Percentiles rank a stretch among this genome's conserved stretches.
These are phyloP conservation scores for Uronychia setigera DNA, from an alignment of 73 alveolate species.

Conservation along the genomic window DNA sequence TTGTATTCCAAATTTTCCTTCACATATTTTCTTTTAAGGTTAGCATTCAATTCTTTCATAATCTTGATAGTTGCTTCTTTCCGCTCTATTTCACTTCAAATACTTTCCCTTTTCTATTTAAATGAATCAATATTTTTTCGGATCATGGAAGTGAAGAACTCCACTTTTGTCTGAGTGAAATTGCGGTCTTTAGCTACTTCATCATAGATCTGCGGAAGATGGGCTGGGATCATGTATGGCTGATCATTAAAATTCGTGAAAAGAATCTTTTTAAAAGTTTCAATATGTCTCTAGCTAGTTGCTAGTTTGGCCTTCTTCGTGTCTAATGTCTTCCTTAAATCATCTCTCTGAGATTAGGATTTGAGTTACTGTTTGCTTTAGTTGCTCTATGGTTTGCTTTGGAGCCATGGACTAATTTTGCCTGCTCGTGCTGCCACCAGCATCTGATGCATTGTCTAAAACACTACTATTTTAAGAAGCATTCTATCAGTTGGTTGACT, in stretches of 20 bases:
- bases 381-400: too few relatives aligned
- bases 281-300: neutral
- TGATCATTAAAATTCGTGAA: neutral
- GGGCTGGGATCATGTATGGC: neutral
- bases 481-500: too few relatives aligned
- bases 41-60: constrained; percentile 34
- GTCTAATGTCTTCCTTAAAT: neutral
- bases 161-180: constrained; percentile 27
- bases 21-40: constrained; percentile 26
- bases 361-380: too few relatives aligned
- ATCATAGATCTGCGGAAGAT: constrained; percentile 17
- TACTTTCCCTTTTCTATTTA: neutral
- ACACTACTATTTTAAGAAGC: too few relatives aligned
- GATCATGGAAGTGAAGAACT: constrained; percentile 18
- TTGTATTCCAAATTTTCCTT: constrained; percentile 40
- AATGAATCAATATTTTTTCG: constrained; percentile 18
- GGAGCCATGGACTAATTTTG: too few relatives aligned
- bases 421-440: too few relatives aligned
- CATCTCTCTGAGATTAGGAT: neutral
- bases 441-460: too few relatives aligned
- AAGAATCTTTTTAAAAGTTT: neutral
- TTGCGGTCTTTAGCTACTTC: constrained; percentile 35
- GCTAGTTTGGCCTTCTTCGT: neutral
- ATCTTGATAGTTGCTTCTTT: constrained; percentile 30
- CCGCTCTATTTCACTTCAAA: constrained; percentile 21